phyloP scores from a whole-genome alignment of 2,329 filamentous ascomycete species.

The Hypoxylon sp. region DNA sequence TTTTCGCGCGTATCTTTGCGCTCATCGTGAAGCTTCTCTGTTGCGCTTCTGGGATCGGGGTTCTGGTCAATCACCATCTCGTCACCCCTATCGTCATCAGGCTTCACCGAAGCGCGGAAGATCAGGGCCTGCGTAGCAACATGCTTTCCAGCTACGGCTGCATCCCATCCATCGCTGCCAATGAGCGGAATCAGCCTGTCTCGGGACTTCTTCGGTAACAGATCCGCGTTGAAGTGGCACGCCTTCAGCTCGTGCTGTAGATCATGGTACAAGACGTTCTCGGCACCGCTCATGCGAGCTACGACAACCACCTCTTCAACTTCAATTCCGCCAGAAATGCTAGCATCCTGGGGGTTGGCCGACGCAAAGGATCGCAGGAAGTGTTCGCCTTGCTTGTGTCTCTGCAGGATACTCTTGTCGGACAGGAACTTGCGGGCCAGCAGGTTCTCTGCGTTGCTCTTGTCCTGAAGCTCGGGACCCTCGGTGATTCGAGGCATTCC shows the following conservation, averaged over 20 bases:
- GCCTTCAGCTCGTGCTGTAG: conserved; percentile 44
- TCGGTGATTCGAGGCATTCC: conserved; percentile 49
- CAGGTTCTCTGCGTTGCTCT: conserved; percentile 47
- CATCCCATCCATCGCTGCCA: conserved; percentile 1
- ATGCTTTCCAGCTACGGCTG: conserved; percentile 15
- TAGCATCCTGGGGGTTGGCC: conserved; percentile 44
- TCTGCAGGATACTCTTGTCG: conserved; percentile 45
- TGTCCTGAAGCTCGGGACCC: conserved; percentile 43
- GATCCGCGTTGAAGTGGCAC: conserved; percentile 41
- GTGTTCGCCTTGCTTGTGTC: conserved; percentile 46
- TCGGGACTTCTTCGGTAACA: conserved; percentile 10
- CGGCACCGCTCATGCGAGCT: conserved; percentile 35
- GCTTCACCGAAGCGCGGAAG: conserved; percentile 19
- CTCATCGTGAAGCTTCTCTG: not conserved
- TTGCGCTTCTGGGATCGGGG: not conserved
- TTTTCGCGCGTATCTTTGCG: not conserved
- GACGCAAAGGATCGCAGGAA: conserved; percentile 46
- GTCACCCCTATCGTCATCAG: not conserved
- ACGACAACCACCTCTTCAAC: conserved; percentile 41
- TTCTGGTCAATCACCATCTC: no score
- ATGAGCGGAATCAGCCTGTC: not conserved
- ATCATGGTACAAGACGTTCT: conserved; percentile 41
- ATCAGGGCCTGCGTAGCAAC: conserved; percentile 16
- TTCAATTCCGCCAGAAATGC: conserved; percentile 32
- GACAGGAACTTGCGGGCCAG: conserved; percentile 47